Evolutionary conservation across 1,139 yeast genomes (phyloP).

Genomic region (Eremothecium cymbalariae): DNA sequence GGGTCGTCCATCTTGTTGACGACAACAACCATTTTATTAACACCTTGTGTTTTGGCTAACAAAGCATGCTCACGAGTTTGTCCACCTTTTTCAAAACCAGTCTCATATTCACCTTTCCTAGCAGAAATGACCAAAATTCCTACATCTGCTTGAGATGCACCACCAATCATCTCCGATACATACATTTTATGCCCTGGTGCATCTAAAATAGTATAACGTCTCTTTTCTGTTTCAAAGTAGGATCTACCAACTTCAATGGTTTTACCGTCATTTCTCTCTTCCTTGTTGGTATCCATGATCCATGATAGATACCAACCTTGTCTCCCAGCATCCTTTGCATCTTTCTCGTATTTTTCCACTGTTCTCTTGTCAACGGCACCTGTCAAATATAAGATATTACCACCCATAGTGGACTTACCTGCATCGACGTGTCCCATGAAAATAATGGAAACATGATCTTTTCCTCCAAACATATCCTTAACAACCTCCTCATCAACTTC

Average conservation of each 20-base stretch:
- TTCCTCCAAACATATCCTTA: constrained; percentile 90
- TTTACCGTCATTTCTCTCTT: constrained; percentile 97
- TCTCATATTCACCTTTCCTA: constrained; percentile 91
- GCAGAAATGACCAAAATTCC: constrained; percentile 87
- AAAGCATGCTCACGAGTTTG: constrained; percentile 93
- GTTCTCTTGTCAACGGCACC: constrained; percentile 99
- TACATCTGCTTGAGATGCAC: constrained; percentile 97
- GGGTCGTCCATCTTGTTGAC: constrained; percentile 99
- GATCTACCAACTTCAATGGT: constrained; percentile 99
- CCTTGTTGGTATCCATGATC: constrained; percentile 99
- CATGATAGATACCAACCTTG: constrained; percentile 99
- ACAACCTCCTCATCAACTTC: constrained; percentile 82
- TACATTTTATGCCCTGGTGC: constrained; percentile 99
- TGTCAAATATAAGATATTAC: constrained; percentile 83
- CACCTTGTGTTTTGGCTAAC: constrained; percentile 86
- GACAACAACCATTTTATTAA: constrained; percentile 79
- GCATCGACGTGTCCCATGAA: constrained; percentile 99
- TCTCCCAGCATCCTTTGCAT: constrained; percentile 98
- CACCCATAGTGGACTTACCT: constrained; percentile 99
- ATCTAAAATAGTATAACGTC: constrained; percentile 94
- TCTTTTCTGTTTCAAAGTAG: constrained; percentile 91
- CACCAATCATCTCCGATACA: constrained; percentile 98
- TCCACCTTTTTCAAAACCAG: constrained; percentile 90
- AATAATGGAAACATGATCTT: constrained; percentile 91
- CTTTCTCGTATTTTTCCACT: constrained; percentile 96